These are phyloP conservation scores for Parastagonospora avenae DNA, from an alignment of 2,329 filamentous ascomycete genomes.

Conservation along the genomic window DNA sequence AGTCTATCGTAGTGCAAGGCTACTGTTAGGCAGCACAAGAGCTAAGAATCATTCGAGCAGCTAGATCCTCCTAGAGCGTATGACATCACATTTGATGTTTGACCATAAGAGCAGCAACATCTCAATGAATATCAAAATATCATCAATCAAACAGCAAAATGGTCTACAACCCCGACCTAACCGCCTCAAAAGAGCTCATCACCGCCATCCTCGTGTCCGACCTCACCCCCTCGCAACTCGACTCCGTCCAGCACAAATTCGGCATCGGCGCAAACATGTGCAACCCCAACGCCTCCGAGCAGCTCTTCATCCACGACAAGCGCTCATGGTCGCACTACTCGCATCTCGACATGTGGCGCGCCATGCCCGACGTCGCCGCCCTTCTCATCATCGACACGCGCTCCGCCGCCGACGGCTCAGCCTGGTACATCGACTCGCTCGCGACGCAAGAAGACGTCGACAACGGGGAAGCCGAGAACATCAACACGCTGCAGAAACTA, in stretches of 20 bases:
- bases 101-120: background rate
- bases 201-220: conserved; percentile 4
- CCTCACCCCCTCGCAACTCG: conserved; percentile 9
- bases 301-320: conserved; percentile 12
- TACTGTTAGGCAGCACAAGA: background rate
- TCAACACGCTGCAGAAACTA: conserved; percentile 11
- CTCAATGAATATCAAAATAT: background rate
- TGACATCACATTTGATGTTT: background rate
- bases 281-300: background rate
- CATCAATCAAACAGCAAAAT: background rate
- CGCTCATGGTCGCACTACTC: conserved; percentile 3
- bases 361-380: background rate
- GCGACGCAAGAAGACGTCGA: conserved; percentile 8
- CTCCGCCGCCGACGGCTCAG: conserved; percentile 5
- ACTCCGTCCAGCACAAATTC: conserved; percentile 10
- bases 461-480: conserved; percentile 9
- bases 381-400: conserved; percentile 10
- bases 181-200: conserved; percentile 2
- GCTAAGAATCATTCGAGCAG: too few species aligned
- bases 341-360: conserved; percentile 5
- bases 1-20: background rate
- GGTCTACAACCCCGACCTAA: conserved; percentile 4
- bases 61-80: background rate
- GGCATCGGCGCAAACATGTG: conserved; percentile 6
- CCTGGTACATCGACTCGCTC: conserved; percentile 14